Conservation (phyloP, 2,329 filamentous ascomycete genomes). For the Dothidotthia symphoricarpi region DNA sequence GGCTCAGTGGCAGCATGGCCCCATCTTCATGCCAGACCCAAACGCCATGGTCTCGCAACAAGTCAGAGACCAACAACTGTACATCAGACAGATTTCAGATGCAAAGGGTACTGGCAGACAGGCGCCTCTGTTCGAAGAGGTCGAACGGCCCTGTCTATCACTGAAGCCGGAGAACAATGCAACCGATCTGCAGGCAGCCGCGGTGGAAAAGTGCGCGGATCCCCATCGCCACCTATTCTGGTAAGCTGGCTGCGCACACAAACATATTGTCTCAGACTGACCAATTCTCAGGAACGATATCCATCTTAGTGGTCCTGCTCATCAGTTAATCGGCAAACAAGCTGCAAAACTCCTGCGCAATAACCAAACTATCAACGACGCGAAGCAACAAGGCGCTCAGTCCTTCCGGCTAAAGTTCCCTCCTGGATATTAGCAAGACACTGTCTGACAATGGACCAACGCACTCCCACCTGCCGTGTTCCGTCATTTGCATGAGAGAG, state of each 20-base stretch:
- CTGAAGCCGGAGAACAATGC: slow-evolving; percentile 11
- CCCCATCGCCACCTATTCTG: slow-evolving; percentile 38
- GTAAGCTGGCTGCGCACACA: slow-evolving; percentile 27
- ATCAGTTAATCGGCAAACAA: slow-evolving; percentile 38
- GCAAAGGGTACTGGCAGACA: slow-evolving; percentile 33
- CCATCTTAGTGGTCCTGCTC: slow-evolving; percentile 35
- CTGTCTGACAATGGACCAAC: slow-evolving; percentile 18
- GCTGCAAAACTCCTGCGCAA: slow-evolving; percentile 34
- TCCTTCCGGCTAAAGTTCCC: slow-evolving; percentile 34
- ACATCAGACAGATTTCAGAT: slow-evolving; percentile 33
- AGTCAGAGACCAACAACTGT: slow-evolving; percentile 35
- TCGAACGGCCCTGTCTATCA: slow-evolving; percentile 35
- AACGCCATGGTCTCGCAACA: slow-evolving; percentile 38
- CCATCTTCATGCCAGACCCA: slow-evolving; percentile 34
- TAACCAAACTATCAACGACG: slow-evolving; percentile 33
- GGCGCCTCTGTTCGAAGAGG: slow-evolving; percentile 34
- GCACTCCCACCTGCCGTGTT: neutral
- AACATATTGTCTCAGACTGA: slow-evolving; percentile 36
- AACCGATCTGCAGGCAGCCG: slow-evolving; percentile 28
- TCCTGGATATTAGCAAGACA: slow-evolving; percentile 33
- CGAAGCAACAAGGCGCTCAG: slow-evolving; percentile 15
- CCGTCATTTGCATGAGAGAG: slow-evolving; percentile 1
- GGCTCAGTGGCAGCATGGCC: slow-evolving; percentile 30
- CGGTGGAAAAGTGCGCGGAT: slow-evolving; percentile 30
- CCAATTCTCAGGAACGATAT: slow-evolving; percentile 35